Percentiles rank a stretch among this genome's conserved stretches.
Evolutionary conservation across 2,329 filamentous ascomycete species (phyloP).

Genomic region (Clarireedia hainanense): DNA sequence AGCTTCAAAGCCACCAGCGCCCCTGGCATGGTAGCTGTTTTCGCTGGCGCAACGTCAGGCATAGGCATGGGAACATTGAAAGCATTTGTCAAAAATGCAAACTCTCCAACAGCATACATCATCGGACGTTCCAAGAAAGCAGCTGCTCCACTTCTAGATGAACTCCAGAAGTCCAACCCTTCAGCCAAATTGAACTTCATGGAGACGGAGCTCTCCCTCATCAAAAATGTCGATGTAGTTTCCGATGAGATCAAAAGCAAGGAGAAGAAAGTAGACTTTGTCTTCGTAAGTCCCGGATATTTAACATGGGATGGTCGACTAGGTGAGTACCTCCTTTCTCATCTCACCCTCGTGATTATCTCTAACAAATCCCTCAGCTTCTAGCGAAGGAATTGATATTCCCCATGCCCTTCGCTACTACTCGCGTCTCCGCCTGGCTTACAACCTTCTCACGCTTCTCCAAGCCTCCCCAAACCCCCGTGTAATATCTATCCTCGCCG

Average conservation of each 20-base stretch:
- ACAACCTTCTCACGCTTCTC: conserved; percentile 50
- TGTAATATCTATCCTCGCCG: conserved; percentile 47
- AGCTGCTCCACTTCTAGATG: conserved; percentile 30
- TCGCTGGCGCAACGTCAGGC: conserved; percentile 47
- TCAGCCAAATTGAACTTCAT: conserved; percentile 40
- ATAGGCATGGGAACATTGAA: conserved; percentile 43
- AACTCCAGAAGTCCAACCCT: conserved; percentile 36
- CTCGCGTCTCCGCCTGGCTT: conserved; percentile 46
- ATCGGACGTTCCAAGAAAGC: conserved; percentile 38
- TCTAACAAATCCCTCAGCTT: conserved; percentile 34
- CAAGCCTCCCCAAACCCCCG: conserved; percentile 37
- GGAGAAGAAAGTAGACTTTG: conserved; percentile 38
- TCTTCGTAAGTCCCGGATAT: conserved; percentile 38
- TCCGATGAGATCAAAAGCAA: conserved; percentile 38
- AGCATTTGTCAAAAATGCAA: conserved; percentile 35
- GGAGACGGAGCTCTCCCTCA: conserved; percentile 40
- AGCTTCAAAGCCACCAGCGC: conserved; percentile 25
- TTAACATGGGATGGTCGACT: conserved; percentile 24
- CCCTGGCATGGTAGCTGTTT: conserved; percentile 38
- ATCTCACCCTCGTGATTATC: too few relatives aligned
- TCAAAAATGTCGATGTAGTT: conserved; percentile 42
- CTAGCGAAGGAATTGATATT: conserved; percentile 47
- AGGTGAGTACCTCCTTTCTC: conserved; percentile 13
- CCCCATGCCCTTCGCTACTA: conserved; percentile 47
- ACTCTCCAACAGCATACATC: conserved; percentile 41